Evolutionary conservation across 1,284 basidiomycete species (phyloP), one percentile per base, ranked within the genome.

Genomic region (Cystobasidium sp.): DNA sequence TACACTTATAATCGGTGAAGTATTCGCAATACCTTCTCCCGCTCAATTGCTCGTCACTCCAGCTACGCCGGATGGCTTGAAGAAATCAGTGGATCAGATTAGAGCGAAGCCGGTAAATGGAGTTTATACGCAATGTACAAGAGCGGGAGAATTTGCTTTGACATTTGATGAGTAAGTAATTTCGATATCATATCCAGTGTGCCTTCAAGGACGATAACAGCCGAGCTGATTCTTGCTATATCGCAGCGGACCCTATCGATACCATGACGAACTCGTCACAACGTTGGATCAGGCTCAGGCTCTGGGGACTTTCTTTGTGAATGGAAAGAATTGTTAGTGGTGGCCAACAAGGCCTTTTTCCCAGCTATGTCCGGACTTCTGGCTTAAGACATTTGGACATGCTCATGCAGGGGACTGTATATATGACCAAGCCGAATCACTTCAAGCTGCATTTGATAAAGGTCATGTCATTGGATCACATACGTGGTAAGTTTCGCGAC

Each of bases 391-490:
- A 1, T 14, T 49, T 49, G 46, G 12, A 49, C 16, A 18, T 56
- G 3, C n/a, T 37, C 1, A 12, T 7, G 20, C 49, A 59, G 56
- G 41, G 37, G 72, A 44, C 12, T 81, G 80, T 63, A 78, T 81
- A 44, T 81, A 80, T 68, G 77, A 80, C 71, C 22, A 71, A 10
- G 76, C 76, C 0, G 77, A 78, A 18, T 70, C 76, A n/a, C 62
- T 81, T 10, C 55, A 75, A 12, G 59, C 67, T n/a, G 69, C 77
- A 1, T 80, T 79, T 68, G 74, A 75, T 14, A 69, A 66, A 0
- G 81, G 81, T 0, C 81, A 82, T 65, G 58, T 79, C 39, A 79
- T 82, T 41, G 81, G 77, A 2, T 78, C 69, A 18, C 78, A 80
- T 66, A 80, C 75, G 0, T 79, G 78, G 80, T 49, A 16, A 59